A percentile compares a stretch with the other conserved stretches of the same genome.
Evolutionary conservation across 1,139 yeast genomes (phyloP).

Genomic region (Debaryomyces coudertii): DNA sequence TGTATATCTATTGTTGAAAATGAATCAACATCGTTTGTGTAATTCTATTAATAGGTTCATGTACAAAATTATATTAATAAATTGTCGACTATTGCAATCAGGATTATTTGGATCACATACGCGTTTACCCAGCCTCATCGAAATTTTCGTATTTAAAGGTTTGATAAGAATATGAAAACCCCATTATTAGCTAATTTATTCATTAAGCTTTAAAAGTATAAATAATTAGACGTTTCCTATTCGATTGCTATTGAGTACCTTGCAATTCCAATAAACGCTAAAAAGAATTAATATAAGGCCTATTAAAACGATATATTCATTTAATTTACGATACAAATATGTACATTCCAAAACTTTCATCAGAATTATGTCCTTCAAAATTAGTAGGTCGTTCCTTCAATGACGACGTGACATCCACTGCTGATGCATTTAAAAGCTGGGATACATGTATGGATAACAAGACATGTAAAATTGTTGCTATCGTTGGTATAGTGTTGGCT

Average conservation of each 20-base stretch:
- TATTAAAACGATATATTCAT: background rate
- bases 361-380: constrained; percentile 10
- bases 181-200: background rate
- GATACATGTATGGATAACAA: constrained; percentile 78
- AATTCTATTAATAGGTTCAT: background rate
- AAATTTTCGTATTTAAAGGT: constrained; percentile 6
- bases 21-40: background rate
- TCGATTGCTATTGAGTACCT: background rate
- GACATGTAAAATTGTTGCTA: constrained; percentile 75
- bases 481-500: constrained; percentile 71
- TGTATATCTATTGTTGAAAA: background rate
- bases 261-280: background rate
- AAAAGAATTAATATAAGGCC: background rate
- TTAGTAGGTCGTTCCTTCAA: constrained; percentile 15
- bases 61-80: background rate
- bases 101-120: constrained; percentile 3
- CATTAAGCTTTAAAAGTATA: background rate
- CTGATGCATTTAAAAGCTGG: constrained; percentile 66
- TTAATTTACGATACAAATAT: background rate
- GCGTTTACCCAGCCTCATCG: constrained; percentile 10
- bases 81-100: constrained; percentile 4
- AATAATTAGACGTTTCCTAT: background rate
- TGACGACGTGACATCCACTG: constrained; percentile 42
- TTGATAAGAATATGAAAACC: constrained; percentile 6
- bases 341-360: constrained; percentile 7